Base-by-base conservation (phyloP, 2,329 filamentous ascomycete species). In the Cladosporium sp. region DNA sequence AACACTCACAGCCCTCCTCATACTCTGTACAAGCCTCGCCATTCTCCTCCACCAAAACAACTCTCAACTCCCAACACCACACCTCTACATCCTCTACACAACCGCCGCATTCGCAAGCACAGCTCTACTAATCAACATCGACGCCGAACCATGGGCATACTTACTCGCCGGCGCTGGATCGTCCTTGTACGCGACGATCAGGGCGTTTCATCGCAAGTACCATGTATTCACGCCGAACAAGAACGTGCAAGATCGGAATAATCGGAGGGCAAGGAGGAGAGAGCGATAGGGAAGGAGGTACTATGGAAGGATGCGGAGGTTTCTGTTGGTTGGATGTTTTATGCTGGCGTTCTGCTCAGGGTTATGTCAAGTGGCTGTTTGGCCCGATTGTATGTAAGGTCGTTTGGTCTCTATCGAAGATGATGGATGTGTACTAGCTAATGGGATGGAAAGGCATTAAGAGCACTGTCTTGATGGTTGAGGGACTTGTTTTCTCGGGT, bases 141-240 rank as follows among this genome's bases (percentile, higher is more conserved):
- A 55, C 18, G 52, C 52, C 11, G 52, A 55, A 28, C 52, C 30
- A 30, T 55, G 52, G 52, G 52, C 52, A 11, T 55, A 55, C 30
- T 18, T 55, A 1, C 28, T 55, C 28, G 4, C 18, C 18, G 18
- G 18, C 8, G 52, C 52, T 5, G 30, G 18, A 5, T 8, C 18
- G 10, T 7, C 52, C 2, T 34, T 55, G 5, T 55, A 55, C 32
- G 4, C n/a, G 3, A 34, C 30, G 0, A 6, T 32, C 14, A 55
- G 18, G 18, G 7, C 18, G 3, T 32, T 55, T 3, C 28, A 55
- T n/a, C 32, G 18, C 1, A 55, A 55, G 12, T 55, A 55, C 52
- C 52, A 55, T 8, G 12, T 3, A 6, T 10, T 55, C 7, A 21
- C 52, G 4, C 30, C 26, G 24, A 30, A 5, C n/a, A 47, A 55